A percentile compares a stretch with the other conserved stretches of the same genome.
These are phyloP conservation scores for Apostasia ramifera DNA, from an alignment of 106 monocot genomes.

Conservation along the genomic window DNA sequence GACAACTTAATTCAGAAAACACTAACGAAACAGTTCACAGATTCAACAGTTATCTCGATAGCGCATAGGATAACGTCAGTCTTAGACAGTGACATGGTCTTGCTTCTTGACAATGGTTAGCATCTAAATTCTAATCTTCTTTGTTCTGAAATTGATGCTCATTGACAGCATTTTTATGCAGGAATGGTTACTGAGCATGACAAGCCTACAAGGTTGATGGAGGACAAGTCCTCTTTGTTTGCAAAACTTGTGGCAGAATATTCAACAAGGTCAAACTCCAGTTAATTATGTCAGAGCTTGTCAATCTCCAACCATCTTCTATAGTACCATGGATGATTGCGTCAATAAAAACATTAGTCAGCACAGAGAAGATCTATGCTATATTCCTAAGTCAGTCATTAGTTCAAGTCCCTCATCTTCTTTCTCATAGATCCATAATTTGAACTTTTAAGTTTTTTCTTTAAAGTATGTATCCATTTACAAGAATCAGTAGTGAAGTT, in stretches of 20 bases:
- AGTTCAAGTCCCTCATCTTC: too few relatives aligned
- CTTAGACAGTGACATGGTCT: constrained; percentile 65
- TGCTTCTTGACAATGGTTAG: constrained; percentile 69
- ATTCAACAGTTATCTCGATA: constrained; percentile 54
- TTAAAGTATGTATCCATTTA: too few relatives aligned
- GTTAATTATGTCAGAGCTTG: too few relatives aligned
- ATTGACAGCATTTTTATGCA: constrained; percentile 11
- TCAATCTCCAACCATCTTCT: too few relatives aligned
- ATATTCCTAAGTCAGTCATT: too few relatives aligned
- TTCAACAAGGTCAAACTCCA: constrained; percentile 28
- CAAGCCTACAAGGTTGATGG: constrained; percentile 33
- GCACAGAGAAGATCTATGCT: too few relatives aligned
- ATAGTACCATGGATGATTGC: too few relatives aligned
- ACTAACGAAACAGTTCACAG: constrained; percentile 4
- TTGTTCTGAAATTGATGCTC: neutral
- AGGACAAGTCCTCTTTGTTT: constrained; percentile 47
- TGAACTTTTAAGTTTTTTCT: too few relatives aligned
- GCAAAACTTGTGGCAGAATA: constrained; percentile 58
- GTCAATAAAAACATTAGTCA: too few relatives aligned
- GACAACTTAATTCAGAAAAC: constrained; percentile 16
- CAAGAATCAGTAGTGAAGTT: too few relatives aligned
- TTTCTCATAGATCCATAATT: too few relatives aligned
- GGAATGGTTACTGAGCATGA: constrained; percentile 42
- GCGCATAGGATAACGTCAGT: constrained; percentile 77
- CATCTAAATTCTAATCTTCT: neutral